Evolutionary conservation across 345 rosid species (phyloP).

Genomic region (Gossypium mustelinum): DNA sequence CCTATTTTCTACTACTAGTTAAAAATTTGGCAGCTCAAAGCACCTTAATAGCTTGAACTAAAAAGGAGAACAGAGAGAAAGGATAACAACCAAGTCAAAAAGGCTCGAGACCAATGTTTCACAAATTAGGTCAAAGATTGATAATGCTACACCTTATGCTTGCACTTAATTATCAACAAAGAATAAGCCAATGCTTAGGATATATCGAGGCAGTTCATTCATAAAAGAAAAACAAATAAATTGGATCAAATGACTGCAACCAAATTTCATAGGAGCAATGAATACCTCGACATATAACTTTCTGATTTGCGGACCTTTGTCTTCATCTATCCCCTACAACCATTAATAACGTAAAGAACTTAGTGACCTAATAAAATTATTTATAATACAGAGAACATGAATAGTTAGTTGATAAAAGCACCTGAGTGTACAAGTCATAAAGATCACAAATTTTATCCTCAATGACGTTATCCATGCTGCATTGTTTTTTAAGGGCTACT

Average conservation of each 20-base stretch:
- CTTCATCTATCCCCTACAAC: constrained; percentile 39
- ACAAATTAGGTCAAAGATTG: constrained; percentile 8
- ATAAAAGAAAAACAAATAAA: not conserved
- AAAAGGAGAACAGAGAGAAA: not conserved
- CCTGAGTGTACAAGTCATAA: constrained; percentile 36
- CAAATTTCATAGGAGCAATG: not conserved
- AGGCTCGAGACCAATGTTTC: not conserved
- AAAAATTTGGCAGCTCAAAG: not conserved
- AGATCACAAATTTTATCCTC: constrained; percentile 44
- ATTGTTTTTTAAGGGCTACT: constrained; percentile 14
- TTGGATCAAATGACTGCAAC: not conserved
- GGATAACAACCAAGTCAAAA: constrained; percentile 1
- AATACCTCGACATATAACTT: constrained; percentile 38
- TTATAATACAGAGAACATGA: not conserved
- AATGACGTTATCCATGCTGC: constrained; percentile 22
- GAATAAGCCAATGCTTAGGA: not conserved
- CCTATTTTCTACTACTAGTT: not conserved
- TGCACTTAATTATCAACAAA: not conserved
- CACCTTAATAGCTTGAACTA: not conserved
- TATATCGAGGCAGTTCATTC: not conserved
- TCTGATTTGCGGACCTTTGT: constrained; percentile 38
- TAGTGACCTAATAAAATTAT: not conserved
- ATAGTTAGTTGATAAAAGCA: constrained; percentile 12
- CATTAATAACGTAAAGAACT: constrained; percentile 8
- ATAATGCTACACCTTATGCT: constrained; percentile 6